A percentile compares a stretch with the other conserved stretches of the same genome.
These are phyloP conservation scores for Phtheirospermum japonicum DNA, from an alignment of 257 asterid genomes.

Conservation along the genomic window DNA sequence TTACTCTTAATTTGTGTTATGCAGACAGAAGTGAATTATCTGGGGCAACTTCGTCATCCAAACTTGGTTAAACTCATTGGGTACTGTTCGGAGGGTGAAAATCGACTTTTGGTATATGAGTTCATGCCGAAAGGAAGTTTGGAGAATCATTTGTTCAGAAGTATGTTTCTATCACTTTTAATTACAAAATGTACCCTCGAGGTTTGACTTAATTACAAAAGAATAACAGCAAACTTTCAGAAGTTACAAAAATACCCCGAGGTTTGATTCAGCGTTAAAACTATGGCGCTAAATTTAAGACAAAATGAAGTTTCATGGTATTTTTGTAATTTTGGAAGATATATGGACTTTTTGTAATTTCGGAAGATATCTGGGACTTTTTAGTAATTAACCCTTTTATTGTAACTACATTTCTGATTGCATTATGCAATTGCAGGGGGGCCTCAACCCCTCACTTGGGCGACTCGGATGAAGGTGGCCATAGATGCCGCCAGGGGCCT, in stretches of 20 bases:
- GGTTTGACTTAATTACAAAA: too few relatives aligned
- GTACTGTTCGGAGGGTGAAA: slow-evolving; percentile 84
- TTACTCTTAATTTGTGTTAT: too few relatives aligned
- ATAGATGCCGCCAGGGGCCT: slow-evolving; percentile 93
- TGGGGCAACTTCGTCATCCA: slow-evolving; percentile 90
- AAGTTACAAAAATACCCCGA: too few relatives aligned
- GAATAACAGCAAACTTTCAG: too few relatives aligned
- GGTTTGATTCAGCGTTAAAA: too few relatives aligned
- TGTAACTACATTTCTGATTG: not conserved
- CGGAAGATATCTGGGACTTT: too few relatives aligned
- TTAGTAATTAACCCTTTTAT: too few relatives aligned
- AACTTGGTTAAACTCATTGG: slow-evolving; percentile 94
- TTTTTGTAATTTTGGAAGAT: too few relatives aligned
- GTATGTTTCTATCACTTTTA: slow-evolving; percentile 39
- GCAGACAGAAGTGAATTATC: slow-evolving; percentile 93
- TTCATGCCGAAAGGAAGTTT: slow-evolving; percentile 98
- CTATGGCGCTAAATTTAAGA: too few relatives aligned
- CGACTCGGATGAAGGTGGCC: slow-evolving; percentile 87
- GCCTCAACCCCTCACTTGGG: slow-evolving; percentile 80
- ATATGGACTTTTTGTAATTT: too few relatives aligned
- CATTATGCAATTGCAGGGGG: slow-evolving; percentile 64
- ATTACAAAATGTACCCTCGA: not conserved
- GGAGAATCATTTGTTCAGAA: slow-evolving; percentile 89
- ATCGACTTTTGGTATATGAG: slow-evolving; percentile 87
- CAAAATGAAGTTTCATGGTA: too few relatives aligned